phyloP scores from a whole-genome alignment of 495 filamentous ascomycete genomes.

The Hyaloscypha bicolor region DNA sequence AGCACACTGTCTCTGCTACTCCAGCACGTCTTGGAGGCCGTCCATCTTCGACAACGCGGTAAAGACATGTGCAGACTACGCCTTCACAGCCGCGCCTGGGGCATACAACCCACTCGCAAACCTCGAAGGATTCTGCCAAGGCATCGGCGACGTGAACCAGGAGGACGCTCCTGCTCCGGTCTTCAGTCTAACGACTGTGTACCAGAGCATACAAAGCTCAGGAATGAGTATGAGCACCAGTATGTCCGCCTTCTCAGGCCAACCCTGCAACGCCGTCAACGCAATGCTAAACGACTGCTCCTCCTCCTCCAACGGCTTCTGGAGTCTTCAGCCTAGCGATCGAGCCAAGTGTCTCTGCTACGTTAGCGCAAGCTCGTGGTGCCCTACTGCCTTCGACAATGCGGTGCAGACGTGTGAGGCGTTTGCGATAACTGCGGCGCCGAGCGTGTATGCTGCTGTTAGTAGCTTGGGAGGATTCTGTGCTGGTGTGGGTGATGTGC shows the following conservation, averaged over 20 bases:
- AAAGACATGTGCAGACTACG: conserved; percentile 24
- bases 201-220: not conserved
- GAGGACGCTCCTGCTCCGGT: not conserved
- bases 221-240: not conserved
- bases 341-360: conserved; percentile 21
- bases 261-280: conserved; percentile 1
- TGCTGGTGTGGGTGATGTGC: conserved; percentile 7
- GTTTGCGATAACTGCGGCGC: not conserved
- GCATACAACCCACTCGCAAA: conserved; percentile 13
- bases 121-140: conserved; percentile 25
- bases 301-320: not conserved
- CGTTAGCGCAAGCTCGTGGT: conserved; percentile 11
- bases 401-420: conserved; percentile 2
- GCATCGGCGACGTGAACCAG: conserved; percentile 17
- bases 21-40: conserved; percentile 23
- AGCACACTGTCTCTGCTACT: conserved; percentile 31
- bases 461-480: conserved; percentile 2
- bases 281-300: not conserved
- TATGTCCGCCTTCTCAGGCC: not conserved
- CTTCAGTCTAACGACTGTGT: not conserved
- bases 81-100: conserved; percentile 13
- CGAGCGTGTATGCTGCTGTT: conserved; percentile 5
- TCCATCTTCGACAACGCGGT: conserved; percentile 26
- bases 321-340: not conserved
- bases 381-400: conserved; percentile 19